Evolutionary conservation across 176 grass and related monocot species (phyloP), one percentile per base, ranked within the genome.

Genomic region (Bolboschoenus planiculmis): DNA sequence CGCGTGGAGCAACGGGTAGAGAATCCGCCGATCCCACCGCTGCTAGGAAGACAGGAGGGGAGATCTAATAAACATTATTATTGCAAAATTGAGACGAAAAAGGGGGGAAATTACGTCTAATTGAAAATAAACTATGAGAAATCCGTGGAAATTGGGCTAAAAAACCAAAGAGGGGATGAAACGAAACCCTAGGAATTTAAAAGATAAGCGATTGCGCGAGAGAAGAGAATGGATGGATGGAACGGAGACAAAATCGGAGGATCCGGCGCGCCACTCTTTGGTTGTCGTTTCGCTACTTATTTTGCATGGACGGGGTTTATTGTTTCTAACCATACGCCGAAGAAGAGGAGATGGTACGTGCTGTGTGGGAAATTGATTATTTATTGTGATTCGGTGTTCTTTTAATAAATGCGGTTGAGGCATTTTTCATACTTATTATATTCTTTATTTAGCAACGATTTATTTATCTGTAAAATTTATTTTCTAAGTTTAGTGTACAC

Each of bases 1-100:
- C 14, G 61, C 61, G 11, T 10, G 30, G 2, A n/a, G 11, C 30
- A 58, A 58, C 56, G 56, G 56, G 51, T 21, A 63, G 10, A 31
- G 60, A 63, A 63, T 63, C 29, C 27, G 60, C 60, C 61, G 66
- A 71, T 71, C 66, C 66, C 7, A 71, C 30, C 37, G 66, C 66
- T 21, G 37, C 66, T 72, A 72, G 66, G 66, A 72, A 72, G n/a
- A 72, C 14, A 42, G 1, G 2, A 44, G 31, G 13, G 8, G 8
- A 4, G 27, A 59, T 59, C 56, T 59, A 59, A 24, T 3, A 59
- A 10, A 59, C 56, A 59, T 59, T 10, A 40, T 6, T 40, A 3
- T 40, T 4, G 3, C 39, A 58, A 58, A 58, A 58, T 58, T 58
- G 56, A 24, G 8, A 31, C 8, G 16, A 35, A 65, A 35, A 35